Conservation (phyloP, 2,329 filamentous ascomycete species). For the Phialophora expanda region DNA sequence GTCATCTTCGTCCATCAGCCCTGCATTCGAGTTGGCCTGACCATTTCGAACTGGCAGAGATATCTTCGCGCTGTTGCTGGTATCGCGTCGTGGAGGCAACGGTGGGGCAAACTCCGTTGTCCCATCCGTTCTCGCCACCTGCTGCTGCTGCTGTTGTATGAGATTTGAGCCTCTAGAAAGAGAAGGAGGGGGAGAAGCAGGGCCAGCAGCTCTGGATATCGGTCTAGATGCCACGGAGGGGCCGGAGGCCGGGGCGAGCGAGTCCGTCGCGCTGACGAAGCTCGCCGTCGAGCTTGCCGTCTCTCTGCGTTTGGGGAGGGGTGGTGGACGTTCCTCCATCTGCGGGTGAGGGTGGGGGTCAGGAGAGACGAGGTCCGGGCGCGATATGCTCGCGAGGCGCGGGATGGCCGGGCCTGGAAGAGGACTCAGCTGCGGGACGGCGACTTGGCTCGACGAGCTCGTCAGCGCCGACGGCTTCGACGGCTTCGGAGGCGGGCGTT, state of each 20-base stretch:
- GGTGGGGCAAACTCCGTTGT: constrained; percentile 20
- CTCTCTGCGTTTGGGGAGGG: constrained; percentile 32
- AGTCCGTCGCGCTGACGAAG: constrained; percentile 30
- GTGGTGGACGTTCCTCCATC: constrained; percentile 30
- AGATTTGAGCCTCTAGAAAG: constrained; percentile 8
- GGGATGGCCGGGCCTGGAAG: constrained; percentile 24
- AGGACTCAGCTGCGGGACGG: constrained; percentile 24
- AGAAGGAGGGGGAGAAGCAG: constrained; percentile 17
- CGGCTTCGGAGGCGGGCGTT: constrained; percentile 63
- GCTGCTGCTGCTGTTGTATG: constrained; percentile 5
- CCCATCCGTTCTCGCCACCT: not conserved
- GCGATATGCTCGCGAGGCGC: constrained; percentile 17
- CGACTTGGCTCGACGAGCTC: constrained; percentile 32
- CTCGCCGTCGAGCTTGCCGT: constrained; percentile 34
- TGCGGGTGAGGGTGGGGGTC: not conserved
- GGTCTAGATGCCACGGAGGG: constrained; percentile 3
- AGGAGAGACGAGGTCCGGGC: constrained; percentile 1
- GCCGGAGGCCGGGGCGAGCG: not conserved
- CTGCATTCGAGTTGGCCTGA: not conserved
- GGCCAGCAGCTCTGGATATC: constrained; percentile 1
- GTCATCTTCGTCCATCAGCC: constrained; percentile 28
- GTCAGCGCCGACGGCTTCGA: constrained; percentile 62
- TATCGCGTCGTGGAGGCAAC: constrained; percentile 30
- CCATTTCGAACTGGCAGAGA: constrained; percentile 9
- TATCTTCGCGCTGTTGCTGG: not conserved